A percentile compares a stretch with the other conserved stretches of the same genome.
These are phyloP conservation scores for Pichia deserticola DNA, from an alignment of 805 yeast genomes.

Conservation along the genomic window DNA sequence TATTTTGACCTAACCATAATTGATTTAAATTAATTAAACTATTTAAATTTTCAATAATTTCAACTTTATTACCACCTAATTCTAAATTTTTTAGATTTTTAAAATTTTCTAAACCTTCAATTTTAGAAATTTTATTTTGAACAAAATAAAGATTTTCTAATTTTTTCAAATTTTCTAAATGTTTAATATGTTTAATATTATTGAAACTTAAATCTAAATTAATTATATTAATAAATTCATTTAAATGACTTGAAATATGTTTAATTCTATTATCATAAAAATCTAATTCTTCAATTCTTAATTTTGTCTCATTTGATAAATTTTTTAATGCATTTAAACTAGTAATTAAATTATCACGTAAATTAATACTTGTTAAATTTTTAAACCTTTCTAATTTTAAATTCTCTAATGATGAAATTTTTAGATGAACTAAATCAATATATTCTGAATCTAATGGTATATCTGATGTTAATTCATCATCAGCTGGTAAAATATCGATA, in stretches of 20 bases:
- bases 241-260: constrained; percentile 70
- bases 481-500: constrained; percentile 57
- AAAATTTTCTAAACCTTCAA: constrained; percentile 57
- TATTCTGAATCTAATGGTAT: constrained; percentile 50
- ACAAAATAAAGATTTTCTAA: constrained; percentile 74
- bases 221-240: constrained; percentile 47
- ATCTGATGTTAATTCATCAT: constrained; percentile 54
- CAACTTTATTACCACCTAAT: constrained; percentile 81
- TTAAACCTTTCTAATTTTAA: constrained; percentile 50
- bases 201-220: constrained; percentile 83
- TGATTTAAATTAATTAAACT: constrained; percentile 53
- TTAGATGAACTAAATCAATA: constrained; percentile 63
- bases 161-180: constrained; percentile 53
- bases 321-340: constrained; percentile 65
- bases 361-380: constrained; percentile 51
- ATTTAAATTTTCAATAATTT: constrained; percentile 50
- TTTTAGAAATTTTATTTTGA: constrained; percentile 74
- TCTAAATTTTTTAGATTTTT: constrained; percentile 61
- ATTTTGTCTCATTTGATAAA: constrained; percentile 33
- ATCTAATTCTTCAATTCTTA: constrained; percentile 67
- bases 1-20: constrained; percentile 90
- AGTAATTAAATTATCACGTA: constrained; percentile 78
- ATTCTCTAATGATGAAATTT: constrained; percentile 56
- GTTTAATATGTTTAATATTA: constrained; percentile 78
- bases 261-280: constrained; percentile 86